phyloP scores from a whole-genome alignment of 352 stramenopile species.

The Pythium folliculosum region DNA sequence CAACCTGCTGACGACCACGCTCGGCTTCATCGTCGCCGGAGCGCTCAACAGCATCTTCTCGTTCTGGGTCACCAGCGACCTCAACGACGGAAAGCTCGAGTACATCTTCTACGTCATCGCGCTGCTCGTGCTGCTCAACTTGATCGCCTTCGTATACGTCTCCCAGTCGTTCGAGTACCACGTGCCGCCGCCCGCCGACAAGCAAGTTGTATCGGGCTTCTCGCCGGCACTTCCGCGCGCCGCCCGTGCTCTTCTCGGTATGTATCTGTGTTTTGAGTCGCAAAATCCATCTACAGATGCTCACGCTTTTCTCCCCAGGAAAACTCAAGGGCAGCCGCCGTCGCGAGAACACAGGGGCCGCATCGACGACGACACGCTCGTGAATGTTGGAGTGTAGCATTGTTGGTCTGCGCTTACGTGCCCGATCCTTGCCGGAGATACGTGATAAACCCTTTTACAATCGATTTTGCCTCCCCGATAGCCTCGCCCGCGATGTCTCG shows the following conservation, averaged over 20 bases:
- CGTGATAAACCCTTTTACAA: constrained; percentile 73
- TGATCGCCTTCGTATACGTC: constrained; percentile 67
- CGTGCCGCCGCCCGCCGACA: constrained; percentile 27
- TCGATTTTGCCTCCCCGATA: constrained; percentile 80
- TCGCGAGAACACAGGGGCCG: constrained; percentile 15
- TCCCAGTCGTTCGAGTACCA: constrained; percentile 86
- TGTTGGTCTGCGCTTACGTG: neutral
- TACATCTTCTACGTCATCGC: constrained; percentile 89
- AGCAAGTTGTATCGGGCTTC: constrained; percentile 41
- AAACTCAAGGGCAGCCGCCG: constrained; percentile 30
- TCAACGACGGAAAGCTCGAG: constrained; percentile 91
- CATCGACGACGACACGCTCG: neutral
- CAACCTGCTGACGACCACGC: constrained; percentile 89
- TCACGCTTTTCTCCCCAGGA: constrained; percentile 1
- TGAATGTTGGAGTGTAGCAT: constrained; percentile 6
- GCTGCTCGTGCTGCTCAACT: constrained; percentile 66
- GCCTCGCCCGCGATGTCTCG: constrained; percentile 85
- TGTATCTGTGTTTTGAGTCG: neutral
- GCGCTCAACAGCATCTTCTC: constrained; percentile 88
- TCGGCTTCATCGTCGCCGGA: constrained; percentile 84
- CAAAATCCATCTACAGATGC: too few relatives aligned
- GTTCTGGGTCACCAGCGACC: constrained; percentile 88
- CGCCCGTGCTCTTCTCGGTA: constrained; percentile 27
- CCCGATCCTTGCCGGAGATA: constrained; percentile 47
- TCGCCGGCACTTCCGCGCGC: constrained; percentile 32